phyloP scores from a whole-genome alignment of 352 stramenopile species.

The Phytophthora idaei region DNA sequence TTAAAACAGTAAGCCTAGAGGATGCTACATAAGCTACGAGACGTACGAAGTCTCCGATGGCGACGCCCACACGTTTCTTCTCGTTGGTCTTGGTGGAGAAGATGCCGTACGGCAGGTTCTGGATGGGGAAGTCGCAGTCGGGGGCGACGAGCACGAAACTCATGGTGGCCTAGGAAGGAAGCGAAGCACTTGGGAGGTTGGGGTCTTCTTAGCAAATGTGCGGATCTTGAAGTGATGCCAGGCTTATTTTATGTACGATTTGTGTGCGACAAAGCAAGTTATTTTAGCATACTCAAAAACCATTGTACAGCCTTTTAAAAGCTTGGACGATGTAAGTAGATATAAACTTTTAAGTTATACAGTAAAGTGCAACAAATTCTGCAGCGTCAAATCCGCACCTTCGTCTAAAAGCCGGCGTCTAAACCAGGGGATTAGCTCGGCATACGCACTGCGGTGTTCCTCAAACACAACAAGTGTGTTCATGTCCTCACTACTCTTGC shows the following conservation, averaged over 20 bases:
- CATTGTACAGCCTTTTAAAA: background rate
- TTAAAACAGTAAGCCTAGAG: background rate
- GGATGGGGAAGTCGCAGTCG: constrained; percentile 91
- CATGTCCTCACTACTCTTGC: too few species aligned
- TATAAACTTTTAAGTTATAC: background rate
- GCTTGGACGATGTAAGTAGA: too few species aligned
- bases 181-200: background rate
- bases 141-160: constrained; percentile 68
- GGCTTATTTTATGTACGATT: background rate
- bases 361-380: background rate
- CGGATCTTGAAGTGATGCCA: constrained; percentile 10
- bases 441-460: too few species aligned
- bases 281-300: background rate
- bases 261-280: background rate
- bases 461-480: too few species aligned
- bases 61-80: constrained; percentile 79
- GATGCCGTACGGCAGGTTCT: constrained; percentile 96
- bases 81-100: constrained; percentile 84
- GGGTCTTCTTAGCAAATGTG: constrained; percentile 17
- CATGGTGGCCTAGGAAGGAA: constrained; percentile 15
- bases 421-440: background rate
- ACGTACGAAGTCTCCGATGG: constrained; percentile 81
- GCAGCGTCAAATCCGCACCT: too few species aligned
- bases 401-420: background rate
- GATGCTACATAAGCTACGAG: background rate